These are phyloP conservation scores for Acarospora socialis DNA, from an alignment of 2,329 filamentous ascomycete species.

Conservation along the genomic window DNA sequence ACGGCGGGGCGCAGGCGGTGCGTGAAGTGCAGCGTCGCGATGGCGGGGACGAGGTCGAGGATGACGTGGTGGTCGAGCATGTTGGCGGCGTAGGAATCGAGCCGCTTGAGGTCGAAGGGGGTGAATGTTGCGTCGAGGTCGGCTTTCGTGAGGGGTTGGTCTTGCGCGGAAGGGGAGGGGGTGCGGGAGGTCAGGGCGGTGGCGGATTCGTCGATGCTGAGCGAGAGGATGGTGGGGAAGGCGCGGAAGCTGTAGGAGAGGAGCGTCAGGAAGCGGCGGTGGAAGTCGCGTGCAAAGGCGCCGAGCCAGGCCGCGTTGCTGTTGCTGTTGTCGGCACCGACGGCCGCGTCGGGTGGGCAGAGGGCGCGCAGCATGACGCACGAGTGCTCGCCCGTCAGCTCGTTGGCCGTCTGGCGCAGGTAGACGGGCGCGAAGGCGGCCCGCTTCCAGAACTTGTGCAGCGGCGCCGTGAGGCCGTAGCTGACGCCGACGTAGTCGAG, in stretches of 20 bases:
- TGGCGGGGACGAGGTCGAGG: conserved; percentile 72
- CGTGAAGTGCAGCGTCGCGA: conserved; percentile 74
- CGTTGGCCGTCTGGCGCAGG: conserved; percentile 85
- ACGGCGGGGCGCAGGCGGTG: conserved; percentile 55
- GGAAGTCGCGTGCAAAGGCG: conserved; percentile 85
- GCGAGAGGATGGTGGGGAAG: conserved; percentile 63
- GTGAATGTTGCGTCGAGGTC: conserved; percentile 68
- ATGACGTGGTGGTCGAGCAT: conserved; percentile 97
- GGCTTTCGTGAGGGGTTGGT: conserved; percentile 51
- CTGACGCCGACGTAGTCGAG: conserved; percentile 94
- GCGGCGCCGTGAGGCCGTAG: conserved; percentile 71
- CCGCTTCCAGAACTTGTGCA: conserved; percentile 97
- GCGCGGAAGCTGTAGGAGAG: conserved; percentile 84
- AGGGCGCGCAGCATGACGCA: conserved; percentile 92
- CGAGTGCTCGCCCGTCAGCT: conserved; percentile 91
- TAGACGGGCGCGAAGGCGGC: conserved; percentile 79
- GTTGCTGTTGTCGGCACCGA: conserved; percentile 47
- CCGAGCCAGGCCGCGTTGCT: conserved; percentile 89
- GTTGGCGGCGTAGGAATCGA: conserved; percentile 92
- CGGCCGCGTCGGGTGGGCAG: conserved; percentile 29
- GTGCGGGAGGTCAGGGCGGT: conserved; percentile 57
- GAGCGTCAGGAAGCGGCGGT: conserved; percentile 78
- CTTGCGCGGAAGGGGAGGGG: conserved; percentile 34
- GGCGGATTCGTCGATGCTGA: conserved; percentile 80
- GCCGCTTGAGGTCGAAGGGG: conserved; percentile 85